Conservation (phyloP, 2,329 filamentous ascomycete species). For the Pestalotiopsis sp. region DNA sequence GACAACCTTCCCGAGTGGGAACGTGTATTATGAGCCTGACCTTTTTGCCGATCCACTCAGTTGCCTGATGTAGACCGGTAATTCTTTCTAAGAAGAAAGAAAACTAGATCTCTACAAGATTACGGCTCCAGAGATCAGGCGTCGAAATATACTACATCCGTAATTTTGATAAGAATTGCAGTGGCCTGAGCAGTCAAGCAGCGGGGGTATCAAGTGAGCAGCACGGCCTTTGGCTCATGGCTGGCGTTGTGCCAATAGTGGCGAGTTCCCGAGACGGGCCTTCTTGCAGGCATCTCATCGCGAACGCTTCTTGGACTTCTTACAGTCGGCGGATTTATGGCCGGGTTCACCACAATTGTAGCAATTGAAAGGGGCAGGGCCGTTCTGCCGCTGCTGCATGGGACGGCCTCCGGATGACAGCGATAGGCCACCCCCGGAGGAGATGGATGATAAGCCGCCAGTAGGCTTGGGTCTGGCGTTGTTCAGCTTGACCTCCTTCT, state of each 20-base stretch:
- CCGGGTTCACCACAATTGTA: constrained; percentile 15
- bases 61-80: background rate
- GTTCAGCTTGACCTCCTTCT: constrained; percentile 70
- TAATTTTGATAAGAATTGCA: background rate
- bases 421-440: constrained; percentile 39
- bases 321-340: constrained; percentile 11
- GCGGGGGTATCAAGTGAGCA: background rate
- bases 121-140: background rate
- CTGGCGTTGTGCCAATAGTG: background rate
- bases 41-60: background rate
- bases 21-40: constrained; percentile 5
- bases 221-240: background rate
- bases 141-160: background rate
- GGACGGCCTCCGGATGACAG: constrained; percentile 27
- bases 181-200: background rate
- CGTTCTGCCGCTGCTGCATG: constrained; percentile 6
- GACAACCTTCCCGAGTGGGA: constrained; percentile 11
- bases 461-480: constrained; percentile 30
- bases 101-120: constrained; percentile 2
- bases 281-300: constrained; percentile 1
- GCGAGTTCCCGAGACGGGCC: background rate
- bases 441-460: constrained; percentile 57
- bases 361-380: constrained; percentile 8
- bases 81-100: background rate
- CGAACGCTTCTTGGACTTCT: constrained; percentile 9